phyloP scores from a whole-genome alignment of 768 basidiomycete species.

The Tylopilus sp. region DNA sequence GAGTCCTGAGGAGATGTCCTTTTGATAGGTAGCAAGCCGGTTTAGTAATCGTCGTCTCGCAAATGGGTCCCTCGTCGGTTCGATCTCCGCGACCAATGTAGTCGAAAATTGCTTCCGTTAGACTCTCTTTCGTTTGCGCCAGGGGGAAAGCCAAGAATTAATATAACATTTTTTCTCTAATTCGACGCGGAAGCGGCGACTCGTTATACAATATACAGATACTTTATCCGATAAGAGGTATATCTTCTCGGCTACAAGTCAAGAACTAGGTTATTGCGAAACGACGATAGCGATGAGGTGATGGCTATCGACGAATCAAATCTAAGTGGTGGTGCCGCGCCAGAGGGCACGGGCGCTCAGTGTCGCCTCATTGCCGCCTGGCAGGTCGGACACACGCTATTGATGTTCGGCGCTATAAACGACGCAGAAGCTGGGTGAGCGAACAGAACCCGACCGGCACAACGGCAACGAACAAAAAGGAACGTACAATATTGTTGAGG shows the following conservation, averaged over 20 bases:
- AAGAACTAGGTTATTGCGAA: constrained; percentile 26
- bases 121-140: constrained; percentile 14
- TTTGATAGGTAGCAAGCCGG: constrained; percentile 4
- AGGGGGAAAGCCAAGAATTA: constrained; percentile 12
- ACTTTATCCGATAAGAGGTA: constrained; percentile 11
- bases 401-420: constrained; percentile 40
- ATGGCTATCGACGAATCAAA: constrained; percentile 9
- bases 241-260: constrained; percentile 26
- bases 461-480: too few species aligned
- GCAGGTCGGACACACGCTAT: constrained; percentile 42
- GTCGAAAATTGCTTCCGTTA: constrained; percentile 30
- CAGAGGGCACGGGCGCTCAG: constrained; percentile 12
- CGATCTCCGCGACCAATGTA: constrained; percentile 31
- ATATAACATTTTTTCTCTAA: constrained; percentile 3
- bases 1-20: not conserved
- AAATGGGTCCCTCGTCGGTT: constrained; percentile 11
- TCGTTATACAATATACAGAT: constrained; percentile 16
- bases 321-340: constrained; percentile 13
- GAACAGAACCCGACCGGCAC: too few species aligned
- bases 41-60: not conserved
- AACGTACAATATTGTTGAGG: constrained; percentile 47
- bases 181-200: constrained; percentile 1
- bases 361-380: constrained; percentile 25
- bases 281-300: constrained; percentile 22
- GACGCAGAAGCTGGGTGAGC: not conserved